Evolutionary conservation across 2,329 filamentous ascomycete species (phyloP), one percentile per base, ranked within the genome.

Genomic region (Pestalotiopsis sp.): DNA sequence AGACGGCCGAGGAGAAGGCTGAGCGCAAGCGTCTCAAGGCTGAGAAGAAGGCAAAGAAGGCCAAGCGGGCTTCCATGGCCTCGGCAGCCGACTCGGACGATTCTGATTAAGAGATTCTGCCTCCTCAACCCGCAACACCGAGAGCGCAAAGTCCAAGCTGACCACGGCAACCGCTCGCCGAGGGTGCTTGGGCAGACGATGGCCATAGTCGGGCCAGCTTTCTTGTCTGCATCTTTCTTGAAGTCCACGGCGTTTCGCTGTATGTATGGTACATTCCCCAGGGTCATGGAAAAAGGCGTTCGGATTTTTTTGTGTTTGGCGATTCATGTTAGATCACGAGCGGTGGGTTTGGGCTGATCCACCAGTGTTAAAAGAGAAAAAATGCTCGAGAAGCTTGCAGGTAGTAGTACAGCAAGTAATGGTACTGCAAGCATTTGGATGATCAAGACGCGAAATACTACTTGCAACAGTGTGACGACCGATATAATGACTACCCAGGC

Each of bases 1-100:
- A 94, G 83, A 91, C 90, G 17, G 82, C 90, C 31, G 91, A 93
- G 78, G 90, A 91, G 80, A 89, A 88, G 82, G 87, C 86, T 4
- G 86, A 88, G 81, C 84, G 86, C 72, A 89, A 89, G 83, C 84
- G 85, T 74, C 82, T 85, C 78, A 89, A 88, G 83, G 86, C 86
- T 1, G 86, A 88, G 79, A 89, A 88, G 83, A 89, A 88, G 80
- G 85, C 84, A 74, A 87, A 87, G 80, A 83, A 84, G 58, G 84
- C 85, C 67, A 87, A 87, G 82, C 89, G 87, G 77, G 83, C 83
- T 56, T 81, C 81, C 71, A 81, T 86, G 76, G 86, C 65, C 38
- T 67, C 65, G 23, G 65, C 66, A 20, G 68, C 57, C 70, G 82
- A 84, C 75, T 84, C 85, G 75, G 82, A 82, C 72, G 85, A 86